These are phyloP conservation scores for Saprolegnia parasitica DNA, from an alignment of 352 stramenopile genomes.

Conservation along the genomic window DNA sequence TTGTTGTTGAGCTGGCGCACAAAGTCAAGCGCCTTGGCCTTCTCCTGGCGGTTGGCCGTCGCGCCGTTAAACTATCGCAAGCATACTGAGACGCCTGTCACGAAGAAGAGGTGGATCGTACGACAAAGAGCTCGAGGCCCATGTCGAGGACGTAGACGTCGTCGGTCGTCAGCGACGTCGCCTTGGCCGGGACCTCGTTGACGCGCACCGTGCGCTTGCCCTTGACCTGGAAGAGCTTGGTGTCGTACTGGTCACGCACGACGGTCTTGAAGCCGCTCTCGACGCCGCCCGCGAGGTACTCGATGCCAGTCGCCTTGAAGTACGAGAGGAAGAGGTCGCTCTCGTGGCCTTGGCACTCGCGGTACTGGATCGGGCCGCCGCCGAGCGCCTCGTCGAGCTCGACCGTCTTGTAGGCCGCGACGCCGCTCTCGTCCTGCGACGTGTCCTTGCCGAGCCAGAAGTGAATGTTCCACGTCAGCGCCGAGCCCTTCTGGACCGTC, in stretches of 20 bases:
- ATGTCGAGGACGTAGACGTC: conserved; percentile 94
- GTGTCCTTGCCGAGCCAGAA: conserved; percentile 95
- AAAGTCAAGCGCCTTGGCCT: conserved; percentile 86
- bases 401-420: conserved; percentile 95
- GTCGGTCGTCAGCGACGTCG: conserved; percentile 84
- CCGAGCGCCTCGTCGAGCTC: conserved; percentile 94
- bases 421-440: conserved; percentile 89
- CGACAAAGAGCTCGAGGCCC: conserved; percentile 89
- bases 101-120: conserved; percentile 7
- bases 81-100: conserved; percentile 3
- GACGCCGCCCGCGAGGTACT: conserved; percentile 91
- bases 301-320: conserved; percentile 89
- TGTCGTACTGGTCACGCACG: conserved; percentile 83
- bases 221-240: conserved; percentile 88
- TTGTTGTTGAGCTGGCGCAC: conserved; percentile 85
- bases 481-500: conserved; percentile 55
- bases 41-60: conserved; percentile 83
- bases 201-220: conserved; percentile 84
- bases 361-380: conserved; percentile 89
- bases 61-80: conserved; percentile 52
- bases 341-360: conserved; percentile 74
- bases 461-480: conserved; percentile 88
- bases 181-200: conserved; percentile 76
- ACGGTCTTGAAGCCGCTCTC: conserved; percentile 91
- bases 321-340: conserved; percentile 90